Conservation (phyloP, 345 rosid species). For the Eutrema heterophyllum region DNA sequence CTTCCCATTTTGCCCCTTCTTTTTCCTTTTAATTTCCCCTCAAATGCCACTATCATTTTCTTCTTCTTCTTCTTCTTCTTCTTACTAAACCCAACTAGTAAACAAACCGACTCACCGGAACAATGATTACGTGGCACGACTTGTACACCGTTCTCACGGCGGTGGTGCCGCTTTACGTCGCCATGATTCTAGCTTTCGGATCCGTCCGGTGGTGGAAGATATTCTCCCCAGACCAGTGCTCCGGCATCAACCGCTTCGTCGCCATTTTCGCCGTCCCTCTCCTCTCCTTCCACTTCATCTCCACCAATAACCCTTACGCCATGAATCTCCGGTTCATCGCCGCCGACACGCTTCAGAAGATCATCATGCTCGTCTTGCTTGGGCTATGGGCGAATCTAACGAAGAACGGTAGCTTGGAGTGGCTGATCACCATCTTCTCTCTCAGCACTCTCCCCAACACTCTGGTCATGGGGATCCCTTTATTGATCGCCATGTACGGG, state of each 20-base stretch:
- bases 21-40: background rate
- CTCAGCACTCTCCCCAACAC: slow-evolving; percentile 91
- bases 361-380: slow-evolving; percentile 58
- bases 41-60: slow-evolving; percentile 14
- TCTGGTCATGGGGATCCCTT: slow-evolving; percentile 93
- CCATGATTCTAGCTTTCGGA: slow-evolving; percentile 91
- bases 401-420: slow-evolving; percentile 66
- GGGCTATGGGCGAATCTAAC: slow-evolving; percentile 61
- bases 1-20: slow-evolving; percentile 28
- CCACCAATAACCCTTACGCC: slow-evolving; percentile 67
- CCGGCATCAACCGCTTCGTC: slow-evolving; percentile 94
- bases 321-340: slow-evolving; percentile 90
- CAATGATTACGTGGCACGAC: slow-evolving; percentile 72
- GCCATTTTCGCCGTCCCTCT: slow-evolving; percentile 95
- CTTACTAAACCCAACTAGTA: background rate
- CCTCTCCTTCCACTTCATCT: slow-evolving; percentile 92
- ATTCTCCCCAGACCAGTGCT: slow-evolving; percentile 90
- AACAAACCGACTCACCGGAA: background rate
- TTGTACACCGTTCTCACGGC: slow-evolving; percentile 89
- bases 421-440: slow-evolving; percentile 94
- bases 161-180: slow-evolving; percentile 85
- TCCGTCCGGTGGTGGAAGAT: slow-evolving; percentile 99
- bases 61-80: slow-evolving; percentile 5
- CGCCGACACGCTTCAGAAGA: slow-evolving; percentile 84
- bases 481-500: slow-evolving; percentile 90